A percentile compares a stretch with the other conserved stretches of the same genome.
Evolutionary conservation across 257 asterid species (phyloP).

Genomic region (Solanum infundibuliforme): DNA sequence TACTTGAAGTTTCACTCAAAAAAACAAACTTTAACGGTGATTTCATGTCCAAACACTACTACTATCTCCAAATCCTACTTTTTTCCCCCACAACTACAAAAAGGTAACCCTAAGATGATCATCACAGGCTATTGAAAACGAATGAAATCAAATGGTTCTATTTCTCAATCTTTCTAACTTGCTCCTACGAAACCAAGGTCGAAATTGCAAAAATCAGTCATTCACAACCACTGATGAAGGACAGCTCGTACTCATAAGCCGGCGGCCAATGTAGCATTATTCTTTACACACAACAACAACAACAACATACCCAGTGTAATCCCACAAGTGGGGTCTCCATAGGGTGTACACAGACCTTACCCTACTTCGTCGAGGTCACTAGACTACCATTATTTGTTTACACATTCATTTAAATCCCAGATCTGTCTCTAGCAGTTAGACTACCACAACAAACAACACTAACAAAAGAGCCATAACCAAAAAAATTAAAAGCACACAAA

Average conservation of each 20-base stretch:
- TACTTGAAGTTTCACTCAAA: background rate
- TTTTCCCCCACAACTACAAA: background rate
- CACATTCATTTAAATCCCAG: background rate
- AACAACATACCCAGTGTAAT: rapidly evolving
- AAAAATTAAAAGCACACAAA: background rate
- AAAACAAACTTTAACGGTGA: background rate
- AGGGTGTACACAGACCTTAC: background rate
- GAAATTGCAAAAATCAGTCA: background rate
- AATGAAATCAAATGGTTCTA: background rate
- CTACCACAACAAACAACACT: background rate
- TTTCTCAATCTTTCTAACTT: too few relatives aligned
- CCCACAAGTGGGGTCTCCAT: background rate
- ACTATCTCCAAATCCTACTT: background rate
- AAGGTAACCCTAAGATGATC: background rate
- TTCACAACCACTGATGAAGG: background rate
- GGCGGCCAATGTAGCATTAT: background rate
- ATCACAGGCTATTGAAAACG: background rate
- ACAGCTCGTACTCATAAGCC: background rate
- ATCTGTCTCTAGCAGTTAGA: background rate
- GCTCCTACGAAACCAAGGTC: too few relatives aligned
- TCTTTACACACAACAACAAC: background rate
- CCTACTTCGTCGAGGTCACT: rapidly evolving
- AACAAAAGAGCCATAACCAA: background rate
- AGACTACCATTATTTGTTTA: background rate
- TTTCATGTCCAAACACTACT: background rate